Evolutionary conservation across 2,329 filamentous ascomycete genomes (phyloP), one percentile per base, ranked within the genome.

Genomic region (Alternaria gaisen): DNA sequence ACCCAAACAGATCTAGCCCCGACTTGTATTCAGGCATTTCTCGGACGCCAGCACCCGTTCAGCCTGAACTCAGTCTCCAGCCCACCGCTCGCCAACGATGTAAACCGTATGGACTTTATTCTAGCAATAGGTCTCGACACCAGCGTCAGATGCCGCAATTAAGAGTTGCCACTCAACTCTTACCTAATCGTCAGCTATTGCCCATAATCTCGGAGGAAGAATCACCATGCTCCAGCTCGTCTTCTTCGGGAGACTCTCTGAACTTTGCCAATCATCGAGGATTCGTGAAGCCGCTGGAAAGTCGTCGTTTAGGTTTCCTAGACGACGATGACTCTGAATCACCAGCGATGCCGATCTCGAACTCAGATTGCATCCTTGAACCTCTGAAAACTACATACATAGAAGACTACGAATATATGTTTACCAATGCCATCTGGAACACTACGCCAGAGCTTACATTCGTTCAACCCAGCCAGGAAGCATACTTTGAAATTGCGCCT

Each of bases 381-480:
- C 28, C 18, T 7, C 38, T 55, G 32, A 36, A 36, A 14, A 36
- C 6, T 5, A 36, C 32, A 16, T 6, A 36, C 32, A 14, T 36
- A 5, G 5, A 16, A 16, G 32, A 36, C 32, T 36, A 41, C 18
- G 42, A 56, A 5, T 28, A 28, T 7, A 34, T 55, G 5, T 55
- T 59, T 38, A 52, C 32, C 51, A 43, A 54, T 56, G 47, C 41
- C 5, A 54, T 60, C 6, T 60, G 60, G 53, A 18, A 53, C 20
- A n/a, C 4, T 32, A 22, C 28, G 18, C 53, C 56, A n/a, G 22
- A 44, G 32, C 34, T 60, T 26, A 20, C 38, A 28, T 40, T 63
- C 14, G 36, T 18, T 40, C 5, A 43, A 3, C 32, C 26, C 11
- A n/a, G 7, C 22, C 20, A 18, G 26, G 30, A 36, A 20, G 20